A percentile compares a stretch with the other conserved stretches of the same genome.
Evolutionary conservation across 1,139 yeast species (phyloP).

Genomic region (Suhomyces bribrorum): DNA sequence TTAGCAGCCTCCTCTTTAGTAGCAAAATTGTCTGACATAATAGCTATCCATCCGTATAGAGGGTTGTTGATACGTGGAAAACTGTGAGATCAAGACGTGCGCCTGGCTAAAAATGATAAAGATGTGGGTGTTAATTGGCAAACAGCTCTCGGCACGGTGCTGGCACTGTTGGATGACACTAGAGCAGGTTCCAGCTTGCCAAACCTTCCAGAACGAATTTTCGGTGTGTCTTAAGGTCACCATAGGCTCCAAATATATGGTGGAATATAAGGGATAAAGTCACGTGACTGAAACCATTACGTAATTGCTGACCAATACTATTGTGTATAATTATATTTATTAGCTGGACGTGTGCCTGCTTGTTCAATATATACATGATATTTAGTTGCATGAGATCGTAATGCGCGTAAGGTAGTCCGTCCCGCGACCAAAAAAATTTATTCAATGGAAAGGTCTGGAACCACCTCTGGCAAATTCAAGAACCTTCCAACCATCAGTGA

Average conservation of each 20-base stretch:
- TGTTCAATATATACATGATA: conserved; percentile 11
- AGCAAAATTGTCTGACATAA: conserved; percentile 38
- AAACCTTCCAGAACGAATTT: too few relatives aligned
- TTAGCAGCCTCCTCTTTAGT: conserved; percentile 61
- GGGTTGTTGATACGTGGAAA: conserved; percentile 11
- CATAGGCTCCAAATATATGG: too few relatives aligned
- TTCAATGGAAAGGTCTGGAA: conserved; percentile 80
- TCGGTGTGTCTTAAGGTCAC: too few relatives aligned
- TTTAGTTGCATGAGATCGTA: conserved; percentile 2
- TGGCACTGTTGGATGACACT: too few relatives aligned
- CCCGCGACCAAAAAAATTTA: conserved; percentile 2
- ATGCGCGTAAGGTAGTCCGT: background rate
- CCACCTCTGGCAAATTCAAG: conserved; percentile 95
- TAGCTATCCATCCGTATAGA: conserved; percentile 1
- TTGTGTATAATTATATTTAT: too few relatives aligned
- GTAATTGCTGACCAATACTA: too few relatives aligned
- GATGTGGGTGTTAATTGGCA: background rate
- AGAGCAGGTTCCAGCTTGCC: background rate
- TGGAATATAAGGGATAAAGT: too few relatives aligned
- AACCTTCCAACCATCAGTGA: conserved; percentile 97
- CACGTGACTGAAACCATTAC: too few relatives aligned
- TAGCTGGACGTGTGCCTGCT: too few relatives aligned
- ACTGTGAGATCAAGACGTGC: conserved; percentile 9
- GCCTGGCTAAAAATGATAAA: conserved; percentile 1
- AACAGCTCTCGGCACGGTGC: background rate